Conservation (phyloP, 164 flowering plant species). For the Echeveria elegans region DNA sequence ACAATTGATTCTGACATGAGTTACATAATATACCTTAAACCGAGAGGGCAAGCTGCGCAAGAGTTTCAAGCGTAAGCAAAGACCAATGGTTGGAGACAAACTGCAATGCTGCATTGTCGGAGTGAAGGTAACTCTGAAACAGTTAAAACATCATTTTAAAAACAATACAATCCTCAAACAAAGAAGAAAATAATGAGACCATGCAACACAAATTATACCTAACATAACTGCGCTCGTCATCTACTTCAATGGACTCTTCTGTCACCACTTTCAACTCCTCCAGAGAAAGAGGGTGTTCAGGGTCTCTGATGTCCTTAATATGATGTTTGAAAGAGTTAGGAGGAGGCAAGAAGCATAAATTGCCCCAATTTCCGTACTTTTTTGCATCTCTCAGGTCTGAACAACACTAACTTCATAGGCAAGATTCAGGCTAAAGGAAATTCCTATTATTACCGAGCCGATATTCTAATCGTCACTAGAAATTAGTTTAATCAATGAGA, state of each 20-base stretch:
- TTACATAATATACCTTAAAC: constrained; percentile 53
- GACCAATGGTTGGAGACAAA: constrained; percentile 82
- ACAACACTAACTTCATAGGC: too few relatives aligned
- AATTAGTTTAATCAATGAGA: neutral
- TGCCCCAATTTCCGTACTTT: too few relatives aligned
- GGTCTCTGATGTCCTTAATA: constrained; percentile 57
- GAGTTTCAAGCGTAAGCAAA: constrained; percentile 72
- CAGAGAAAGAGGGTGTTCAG: constrained; percentile 86
- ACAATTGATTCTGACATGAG: too few relatives aligned
- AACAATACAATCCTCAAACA: too few relatives aligned
- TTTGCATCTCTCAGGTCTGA: too few relatives aligned
- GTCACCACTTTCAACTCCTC: constrained; percentile 83
- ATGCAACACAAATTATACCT: constrained; percentile 27
- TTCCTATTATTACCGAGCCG: too few relatives aligned
- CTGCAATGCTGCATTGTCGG: constrained; percentile 87
- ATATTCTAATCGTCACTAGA: too few relatives aligned
- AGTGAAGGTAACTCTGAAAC: constrained; percentile 73
- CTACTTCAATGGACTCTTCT: constrained; percentile 76
- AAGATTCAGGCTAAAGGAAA: too few relatives aligned
- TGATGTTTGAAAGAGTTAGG: constrained; percentile 10
- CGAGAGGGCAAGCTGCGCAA: constrained; percentile 77
- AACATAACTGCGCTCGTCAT: constrained; percentile 49
- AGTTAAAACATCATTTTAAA: neutral
- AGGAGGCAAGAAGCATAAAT: neutral
- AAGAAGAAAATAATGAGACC: neutral